Evolutionary conservation across 106 monocot genomes (phyloP), one percentile per base, ranked within the genome.

Genomic region (Dioscorea alata): DNA sequence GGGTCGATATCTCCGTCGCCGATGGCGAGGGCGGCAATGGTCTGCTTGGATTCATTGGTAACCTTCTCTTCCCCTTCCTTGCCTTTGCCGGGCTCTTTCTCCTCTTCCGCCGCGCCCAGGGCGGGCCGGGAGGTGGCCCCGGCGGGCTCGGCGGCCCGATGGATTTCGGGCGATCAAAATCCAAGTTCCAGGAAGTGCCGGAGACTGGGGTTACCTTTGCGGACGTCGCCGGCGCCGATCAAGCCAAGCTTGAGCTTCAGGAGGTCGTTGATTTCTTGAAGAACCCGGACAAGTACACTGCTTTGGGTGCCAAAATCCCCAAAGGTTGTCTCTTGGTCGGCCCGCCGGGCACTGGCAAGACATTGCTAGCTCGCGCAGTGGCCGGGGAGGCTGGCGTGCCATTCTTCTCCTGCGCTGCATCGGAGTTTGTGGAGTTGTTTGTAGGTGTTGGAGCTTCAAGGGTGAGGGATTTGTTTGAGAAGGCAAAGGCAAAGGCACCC

Each of bases 281-380:
- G 83, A 99, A 99, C 68, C 97, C 97, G 1, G 97, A 99, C 69
- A 99, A 99, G 77, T 99, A 99, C 81, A 99, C 97, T 0, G 97
- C 97, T 53, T 57, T 99, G 2, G 97, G 97, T 0, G 97, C 97
- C 13, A 99, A 99, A 79, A 99, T 99, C 13, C 57, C 73, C 19
- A 72, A 63, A 22, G 72, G 72, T 2, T 13, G 63, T n/a, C 28
- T 72, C 33, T 49, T 72, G 49, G 20, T 63, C 34, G 72, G 72
- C 4, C 72, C 63, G 1, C 72, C 72, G 4, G 71, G 62, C 28
- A 28, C 61, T 4, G 63, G 63, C 14, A 72, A 72, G 63, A 72
- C 72, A 12, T 23, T 72, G 34, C 17, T 72, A 0, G 72, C 72
- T 6, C 19, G 61, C 33, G 68, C 75, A 48, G 33, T 75, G 22